Percentiles rank a stretch among this genome's conserved stretches.
phyloP scores from a whole-genome alignment of 1,284 basidiomycete species.

The Trametes pubescens region DNA sequence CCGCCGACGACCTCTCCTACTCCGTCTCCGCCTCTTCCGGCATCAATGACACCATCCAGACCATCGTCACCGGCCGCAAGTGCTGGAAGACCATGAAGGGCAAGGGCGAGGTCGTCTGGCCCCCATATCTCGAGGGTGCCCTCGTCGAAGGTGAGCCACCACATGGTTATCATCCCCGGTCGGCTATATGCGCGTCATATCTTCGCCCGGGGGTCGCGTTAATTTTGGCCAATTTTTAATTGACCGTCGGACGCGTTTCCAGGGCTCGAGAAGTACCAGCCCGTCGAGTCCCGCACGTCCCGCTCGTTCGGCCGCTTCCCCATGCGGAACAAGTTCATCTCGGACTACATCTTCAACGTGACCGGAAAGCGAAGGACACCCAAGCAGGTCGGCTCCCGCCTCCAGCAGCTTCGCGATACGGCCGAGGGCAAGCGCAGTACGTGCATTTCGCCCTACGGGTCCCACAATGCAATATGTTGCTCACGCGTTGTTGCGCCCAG shows the following conservation, averaged over 20 bases:
- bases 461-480: too few relatives aligned
- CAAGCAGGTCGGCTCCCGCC: slow-evolving; percentile 78
- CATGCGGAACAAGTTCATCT: slow-evolving; percentile 79
- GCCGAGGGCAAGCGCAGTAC: slow-evolving; percentile 69
- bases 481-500: slow-evolving; percentile 13
- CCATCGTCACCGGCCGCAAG: slow-evolving; percentile 72
- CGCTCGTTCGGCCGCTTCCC: slow-evolving; percentile 76
- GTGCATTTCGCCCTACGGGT: slow-evolving; percentile 7
- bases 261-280: slow-evolving; percentile 76
- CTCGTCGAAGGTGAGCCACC: slow-evolving; percentile 68
- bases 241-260: slow-evolving; percentile 12
- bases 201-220: slow-evolving; percentile 6
- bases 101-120: slow-evolving; percentile 75
- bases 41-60: slow-evolving; percentile 51
- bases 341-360: slow-evolving; percentile 70
- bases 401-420: slow-evolving; percentile 77
- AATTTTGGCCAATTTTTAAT: slow-evolving; percentile 2
- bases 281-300: slow-evolving; percentile 74
- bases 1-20: slow-evolving; percentile 45
- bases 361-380: slow-evolving; percentile 73
- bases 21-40: slow-evolving; percentile 38
- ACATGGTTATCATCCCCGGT: slow-evolving; percentile 14
- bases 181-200: slow-evolving; percentile 24
- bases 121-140: slow-evolving; percentile 76
- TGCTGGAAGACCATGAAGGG: slow-evolving; percentile 79